These are phyloP conservation scores for Trichoderma lentiforme DNA, from an alignment of 2,329 filamentous ascomycete genomes.

Conservation along the genomic window DNA sequence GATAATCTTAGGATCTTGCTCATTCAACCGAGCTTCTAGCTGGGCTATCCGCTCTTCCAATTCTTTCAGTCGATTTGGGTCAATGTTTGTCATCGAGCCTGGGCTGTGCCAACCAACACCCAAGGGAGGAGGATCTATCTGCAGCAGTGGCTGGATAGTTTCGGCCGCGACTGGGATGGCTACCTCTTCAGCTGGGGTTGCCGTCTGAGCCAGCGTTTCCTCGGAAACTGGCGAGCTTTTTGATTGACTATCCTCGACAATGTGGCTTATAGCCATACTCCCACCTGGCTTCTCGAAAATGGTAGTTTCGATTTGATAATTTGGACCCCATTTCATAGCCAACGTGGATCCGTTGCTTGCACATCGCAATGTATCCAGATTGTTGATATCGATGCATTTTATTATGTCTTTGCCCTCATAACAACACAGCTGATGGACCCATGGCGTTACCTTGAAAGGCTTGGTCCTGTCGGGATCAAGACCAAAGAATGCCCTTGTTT, in stretches of 20 bases:
- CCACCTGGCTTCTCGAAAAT: no score
- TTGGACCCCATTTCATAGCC: not conserved
- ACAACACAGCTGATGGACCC: not conserved
- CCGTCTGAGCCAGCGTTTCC: not conserved
- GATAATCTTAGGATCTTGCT: no score
- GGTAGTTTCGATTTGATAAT: no score
- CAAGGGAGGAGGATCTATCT: not conserved
- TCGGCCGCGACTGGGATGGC: not conserved
- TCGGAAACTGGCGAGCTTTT: not conserved
- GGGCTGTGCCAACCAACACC: no score
- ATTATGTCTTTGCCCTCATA: not conserved
- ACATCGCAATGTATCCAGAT: not conserved
- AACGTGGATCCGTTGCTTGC: not conserved
- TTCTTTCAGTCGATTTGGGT: not conserved
- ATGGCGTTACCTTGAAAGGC: not conserved
- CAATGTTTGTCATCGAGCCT: not conserved
- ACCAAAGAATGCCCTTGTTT: not conserved
- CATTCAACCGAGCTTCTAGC: not conserved
- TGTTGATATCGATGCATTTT: not conserved
- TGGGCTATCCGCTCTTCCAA: not conserved
- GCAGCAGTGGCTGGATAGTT: not conserved
- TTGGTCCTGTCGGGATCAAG: accelerated
- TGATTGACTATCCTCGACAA: no score
- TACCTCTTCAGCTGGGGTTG: not conserved
- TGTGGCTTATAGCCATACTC: no score